Percentiles rank a stretch among this genome's conserved stretches.
phyloP scores from a whole-genome alignment of 192 early-diverging fungal species.

The Geranomyces michiganensis region DNA sequence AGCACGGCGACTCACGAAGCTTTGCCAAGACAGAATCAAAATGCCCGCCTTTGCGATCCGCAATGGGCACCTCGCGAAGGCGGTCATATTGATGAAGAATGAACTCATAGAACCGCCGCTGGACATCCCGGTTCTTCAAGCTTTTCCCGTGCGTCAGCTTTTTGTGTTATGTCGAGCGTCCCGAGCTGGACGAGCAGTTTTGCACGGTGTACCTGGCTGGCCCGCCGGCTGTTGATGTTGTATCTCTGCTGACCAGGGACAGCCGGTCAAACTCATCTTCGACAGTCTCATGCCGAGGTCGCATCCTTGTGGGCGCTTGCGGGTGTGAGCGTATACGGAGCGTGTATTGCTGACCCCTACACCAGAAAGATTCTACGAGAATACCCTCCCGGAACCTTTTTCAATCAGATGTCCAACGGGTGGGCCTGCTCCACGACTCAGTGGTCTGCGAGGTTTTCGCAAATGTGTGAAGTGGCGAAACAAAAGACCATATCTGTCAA shows the following conservation, averaged over 20 bases:
- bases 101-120: constrained; percentile 20
- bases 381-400: no score
- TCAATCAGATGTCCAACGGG: no score
- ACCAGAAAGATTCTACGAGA: no score
- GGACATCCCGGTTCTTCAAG: constrained; percentile 14
- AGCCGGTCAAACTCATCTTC: constrained; percentile 26
- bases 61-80: not conserved
- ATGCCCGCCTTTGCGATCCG: not conserved
- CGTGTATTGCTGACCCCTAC: no score
- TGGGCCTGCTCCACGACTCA: no score
- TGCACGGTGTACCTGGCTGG: not conserved
- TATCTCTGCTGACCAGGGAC: constrained; percentile 14
- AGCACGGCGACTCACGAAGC: constrained; percentile 23
- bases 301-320: not conserved
- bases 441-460: no score
- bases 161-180: no score
- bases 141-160: no score
- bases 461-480: no score
- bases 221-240: not conserved
- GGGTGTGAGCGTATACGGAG: no score
- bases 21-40: constrained; percentile 29
- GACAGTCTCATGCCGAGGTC: not conserved
- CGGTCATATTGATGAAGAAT: constrained; percentile 15
- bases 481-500: no score
- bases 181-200: no score